phyloP scores from a whole-genome alignment of 139 green algal genomes.

The Pseudopediastrum boryanum region DNA sequence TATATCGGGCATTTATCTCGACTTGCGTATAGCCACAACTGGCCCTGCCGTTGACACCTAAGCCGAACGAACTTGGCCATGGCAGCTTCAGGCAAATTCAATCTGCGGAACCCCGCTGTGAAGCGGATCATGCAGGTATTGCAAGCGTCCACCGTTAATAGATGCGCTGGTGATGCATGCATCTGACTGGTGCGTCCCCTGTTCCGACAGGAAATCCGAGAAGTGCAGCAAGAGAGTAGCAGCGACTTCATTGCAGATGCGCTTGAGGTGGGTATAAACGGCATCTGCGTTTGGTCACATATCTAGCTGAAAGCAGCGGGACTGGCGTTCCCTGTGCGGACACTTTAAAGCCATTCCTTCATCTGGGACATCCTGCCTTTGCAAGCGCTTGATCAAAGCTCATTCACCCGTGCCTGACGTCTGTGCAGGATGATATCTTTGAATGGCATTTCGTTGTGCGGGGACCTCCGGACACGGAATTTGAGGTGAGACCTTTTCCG shows the following conservation, averaged over 20 bases:
- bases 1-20: too few species aligned
- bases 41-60: too few species aligned
- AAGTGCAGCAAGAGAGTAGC: conserved; percentile 72
- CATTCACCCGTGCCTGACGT: too few species aligned
- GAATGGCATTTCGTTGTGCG: conserved; percentile 98
- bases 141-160: too few species aligned
- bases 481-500: conserved; percentile 69
- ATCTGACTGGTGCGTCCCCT: not conserved
- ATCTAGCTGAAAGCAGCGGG: not conserved
- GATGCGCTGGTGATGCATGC: not conserved
- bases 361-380: not conserved
- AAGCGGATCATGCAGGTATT: conserved; percentile 91
- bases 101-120: conserved; percentile 82
- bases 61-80: too few species aligned
- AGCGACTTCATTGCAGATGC: conserved; percentile 79
- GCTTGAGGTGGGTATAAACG: conserved; percentile 67
- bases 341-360: not conserved
- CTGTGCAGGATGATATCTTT: conserved; percentile 97
- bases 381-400: not conserved
- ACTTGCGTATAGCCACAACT: too few species aligned
- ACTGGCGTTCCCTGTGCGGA: not conserved
- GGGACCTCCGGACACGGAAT: conserved; percentile 89
- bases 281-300: not conserved
- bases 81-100: conserved; percentile 39
- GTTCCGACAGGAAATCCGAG: conserved; percentile 79